A percentile compares a stretch with the other conserved stretches of the same genome.
Conservation (phyloP, 2,329 filamentous ascomycete species). For the Paecilomyces sp. region DNA sequence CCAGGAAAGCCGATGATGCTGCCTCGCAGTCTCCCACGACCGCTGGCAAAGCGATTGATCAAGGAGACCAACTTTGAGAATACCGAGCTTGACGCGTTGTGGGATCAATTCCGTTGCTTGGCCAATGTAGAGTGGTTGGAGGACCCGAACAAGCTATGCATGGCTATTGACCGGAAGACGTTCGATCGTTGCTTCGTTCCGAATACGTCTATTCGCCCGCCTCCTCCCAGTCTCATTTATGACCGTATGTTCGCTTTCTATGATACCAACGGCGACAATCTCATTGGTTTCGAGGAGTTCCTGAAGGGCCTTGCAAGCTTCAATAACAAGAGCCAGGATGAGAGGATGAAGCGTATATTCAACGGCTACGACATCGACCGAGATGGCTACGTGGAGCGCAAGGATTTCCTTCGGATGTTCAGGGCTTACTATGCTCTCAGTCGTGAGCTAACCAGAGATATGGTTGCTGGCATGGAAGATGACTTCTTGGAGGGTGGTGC, state of each 20-base stretch:
- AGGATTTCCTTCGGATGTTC: slow-evolving; percentile 87
- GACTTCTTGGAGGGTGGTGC: slow-evolving; percentile 69
- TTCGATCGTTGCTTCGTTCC: slow-evolving; percentile 89
- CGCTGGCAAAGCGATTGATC: slow-evolving; percentile 61
- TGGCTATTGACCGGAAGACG: slow-evolving; percentile 85
- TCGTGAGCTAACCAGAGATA: slow-evolving; percentile 81
- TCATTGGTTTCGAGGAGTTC: slow-evolving; percentile 92
- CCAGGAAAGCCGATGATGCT: slow-evolving; percentile 74
- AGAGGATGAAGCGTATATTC: slow-evolving; percentile 68
- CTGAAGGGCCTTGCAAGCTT: slow-evolving; percentile 68
- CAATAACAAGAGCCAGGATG: slow-evolving; percentile 51
- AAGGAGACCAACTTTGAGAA: slow-evolving; percentile 72
- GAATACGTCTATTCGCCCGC: slow-evolving; percentile 69
- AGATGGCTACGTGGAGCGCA: slow-evolving; percentile 77
- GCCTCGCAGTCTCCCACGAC: slow-evolving; percentile 58
- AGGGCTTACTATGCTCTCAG: slow-evolving; percentile 86
- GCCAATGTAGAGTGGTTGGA: slow-evolving; percentile 77
- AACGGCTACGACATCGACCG: slow-evolving; percentile 84
- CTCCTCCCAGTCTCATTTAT: slow-evolving; percentile 81
- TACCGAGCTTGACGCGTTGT: slow-evolving; percentile 83
- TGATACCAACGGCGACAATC: slow-evolving; percentile 78
- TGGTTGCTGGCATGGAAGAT: slow-evolving; percentile 69
- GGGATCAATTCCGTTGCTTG: slow-evolving; percentile 95
- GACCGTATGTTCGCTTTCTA: slow-evolving; percentile 97
- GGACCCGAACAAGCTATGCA: slow-evolving; percentile 67